Base-by-base conservation (phyloP, 768 basidiomycete species). In the Termitomyces sp. region DNA sequence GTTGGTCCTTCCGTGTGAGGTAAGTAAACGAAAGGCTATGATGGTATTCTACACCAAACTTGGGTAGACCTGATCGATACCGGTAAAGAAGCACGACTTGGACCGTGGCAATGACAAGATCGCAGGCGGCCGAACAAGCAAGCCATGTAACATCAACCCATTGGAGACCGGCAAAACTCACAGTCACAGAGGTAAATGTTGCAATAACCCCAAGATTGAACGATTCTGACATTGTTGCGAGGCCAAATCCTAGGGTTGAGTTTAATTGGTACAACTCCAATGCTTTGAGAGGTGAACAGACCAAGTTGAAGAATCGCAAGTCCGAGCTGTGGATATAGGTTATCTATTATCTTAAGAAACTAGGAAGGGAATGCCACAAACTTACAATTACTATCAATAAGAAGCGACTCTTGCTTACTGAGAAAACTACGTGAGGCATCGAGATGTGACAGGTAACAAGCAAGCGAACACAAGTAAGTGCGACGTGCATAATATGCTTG, bases 141-240 rank as follows among this genome's bases (percentile, higher is more conserved):
- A 39, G n/a, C 55, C 55, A 56, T 12, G n/a, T 26, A 10, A 56
- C 32, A 30, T 36, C 24, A n/a, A 52, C 49, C 50, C 52, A 58
- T 43, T 51, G 10, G 18, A 16, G 36, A 16, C 10, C 6, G 13
- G 14, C 1, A 2, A 22, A 44, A 34, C 53, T 43, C 9, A 54
- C 53, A 32, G 47, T 49, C 4, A 50, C 47, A 1, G 44, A 22
- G 8, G 37, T 39, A 24, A 57, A 50, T 12, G 20, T 57, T 5
- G 36, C 20, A 4, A 57, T 12, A 2, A 57, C 14, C 2, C 50
- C 56, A 4, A 57, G 22, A 0, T 57, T 5, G 40, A 57, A 57
- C 10, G 56, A 39, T 32, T 50, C 47, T 7, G 56, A 50, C 56
- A 57, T 57, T 2, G 56, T 50, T 30, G 56, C 56, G 2, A 57